These are phyloP conservation scores for Berkeleyomyces rouxiae DNA, from an alignment of 2,329 filamentous ascomycete species.

Conservation along the genomic window DNA sequence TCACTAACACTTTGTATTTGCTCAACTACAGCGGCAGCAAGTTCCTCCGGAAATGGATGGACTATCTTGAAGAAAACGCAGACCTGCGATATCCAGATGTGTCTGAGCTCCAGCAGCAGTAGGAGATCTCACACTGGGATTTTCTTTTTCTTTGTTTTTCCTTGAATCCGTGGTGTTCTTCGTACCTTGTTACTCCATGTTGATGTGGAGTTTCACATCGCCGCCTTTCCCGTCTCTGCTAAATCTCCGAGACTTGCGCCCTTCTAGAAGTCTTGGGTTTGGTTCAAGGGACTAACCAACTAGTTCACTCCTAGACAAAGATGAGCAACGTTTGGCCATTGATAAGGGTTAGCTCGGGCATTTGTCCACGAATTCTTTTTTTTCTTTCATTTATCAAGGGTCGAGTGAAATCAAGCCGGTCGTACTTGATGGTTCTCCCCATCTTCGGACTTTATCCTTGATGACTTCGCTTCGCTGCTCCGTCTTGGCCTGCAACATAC, in stretches of 20 bases:
- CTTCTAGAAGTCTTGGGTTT: neutral
- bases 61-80: slow-evolving; percentile 71
- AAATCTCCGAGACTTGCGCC: neutral
- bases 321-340: neutral
- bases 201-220: neutral
- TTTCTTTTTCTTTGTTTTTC: neutral
- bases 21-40: slow-evolving; percentile 48
- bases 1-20: neutral
- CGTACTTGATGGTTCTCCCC: neutral
- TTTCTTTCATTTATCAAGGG: neutral
- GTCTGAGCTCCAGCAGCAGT: slow-evolving; percentile 20
- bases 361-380: neutral
- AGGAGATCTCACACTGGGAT: neutral
- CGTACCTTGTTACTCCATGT: neutral
- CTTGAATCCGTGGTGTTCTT: neutral
- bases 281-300: neutral
- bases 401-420: neutral
- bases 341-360: neutral
- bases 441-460: neutral
- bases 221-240: neutral
- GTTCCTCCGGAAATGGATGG: slow-evolving; percentile 86
- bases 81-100: slow-evolving; percentile 78
- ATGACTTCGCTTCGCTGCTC: too few species aligned
- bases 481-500: neutral
- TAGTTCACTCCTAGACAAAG: neutral